A percentile compares a stretch with the other conserved stretches of the same genome.
Conservation (phyloP, 169 alveolate genomes). For the Cyclospora cayetanensis region DNA sequence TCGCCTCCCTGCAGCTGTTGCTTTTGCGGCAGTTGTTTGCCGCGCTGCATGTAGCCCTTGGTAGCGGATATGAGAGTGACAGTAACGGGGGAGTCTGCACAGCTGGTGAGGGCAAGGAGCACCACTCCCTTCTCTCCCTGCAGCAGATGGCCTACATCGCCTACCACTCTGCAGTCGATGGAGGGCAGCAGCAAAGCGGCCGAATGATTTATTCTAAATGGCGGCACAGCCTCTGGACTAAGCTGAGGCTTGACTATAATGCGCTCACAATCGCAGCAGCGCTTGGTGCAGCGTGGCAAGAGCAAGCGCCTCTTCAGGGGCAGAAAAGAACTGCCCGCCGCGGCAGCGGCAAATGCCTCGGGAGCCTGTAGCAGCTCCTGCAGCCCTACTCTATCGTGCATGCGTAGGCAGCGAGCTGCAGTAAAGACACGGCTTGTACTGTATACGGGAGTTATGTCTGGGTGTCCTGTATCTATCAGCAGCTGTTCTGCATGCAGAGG, state of each 20-base stretch:
- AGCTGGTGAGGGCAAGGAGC: background rate
- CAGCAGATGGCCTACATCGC: background rate
- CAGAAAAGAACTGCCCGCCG: background rate
- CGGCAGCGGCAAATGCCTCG: constrained; percentile 21
- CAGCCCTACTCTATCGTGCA: constrained; percentile 7
- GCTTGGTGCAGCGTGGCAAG: constrained; percentile 27
- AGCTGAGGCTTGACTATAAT: constrained; percentile 41
- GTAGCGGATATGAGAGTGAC: background rate
- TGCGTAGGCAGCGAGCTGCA: background rate
- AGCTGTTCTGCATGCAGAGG: constrained; percentile 63
- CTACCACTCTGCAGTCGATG: background rate
- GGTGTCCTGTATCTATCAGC: constrained; percentile 33
- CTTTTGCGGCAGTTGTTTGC: background rate
- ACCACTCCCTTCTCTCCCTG: background rate
- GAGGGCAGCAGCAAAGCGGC: constrained; percentile 45
- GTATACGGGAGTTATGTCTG: constrained; percentile 25
- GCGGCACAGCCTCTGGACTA: constrained; percentile 40
- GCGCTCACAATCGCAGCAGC: constrained; percentile 9
- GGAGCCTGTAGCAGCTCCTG: constrained; percentile 57
- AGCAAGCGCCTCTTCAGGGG: constrained; percentile 30
- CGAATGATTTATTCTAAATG: constrained; percentile 11
- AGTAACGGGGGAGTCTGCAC: constrained; percentile 28
- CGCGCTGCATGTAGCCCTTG: background rate
- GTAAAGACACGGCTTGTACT: background rate
- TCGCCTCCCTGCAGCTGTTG: background rate